A percentile compares a stretch with the other conserved stretches of the same genome.
Conservation (phyloP, 352 stramenopile species). For the Thraustochytrium sp. region DNA sequence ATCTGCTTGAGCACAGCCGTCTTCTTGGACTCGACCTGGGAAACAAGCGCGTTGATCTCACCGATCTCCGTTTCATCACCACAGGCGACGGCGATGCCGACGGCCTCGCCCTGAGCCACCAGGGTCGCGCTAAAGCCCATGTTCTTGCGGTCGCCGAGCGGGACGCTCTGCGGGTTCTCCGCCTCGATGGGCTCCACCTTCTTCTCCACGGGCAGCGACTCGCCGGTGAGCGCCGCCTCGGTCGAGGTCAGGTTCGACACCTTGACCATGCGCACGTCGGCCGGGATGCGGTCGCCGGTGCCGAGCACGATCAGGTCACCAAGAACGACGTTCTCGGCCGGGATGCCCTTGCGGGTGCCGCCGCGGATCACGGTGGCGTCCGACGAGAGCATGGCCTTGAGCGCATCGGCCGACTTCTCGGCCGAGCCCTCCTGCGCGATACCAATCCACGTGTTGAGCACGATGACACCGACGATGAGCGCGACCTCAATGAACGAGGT, state of each 20-base stretch:
- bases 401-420: conserved; percentile 67
- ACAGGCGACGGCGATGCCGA: conserved; percentile 73
- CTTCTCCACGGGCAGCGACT: conserved; percentile 86
- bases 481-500: conserved; percentile 71
- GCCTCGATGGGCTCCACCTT: conserved; percentile 38
- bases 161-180: conserved; percentile 52
- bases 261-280: conserved; percentile 59
- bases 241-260: conserved; percentile 68
- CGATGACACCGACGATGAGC: conserved; percentile 63
- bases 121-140: conserved; percentile 55
- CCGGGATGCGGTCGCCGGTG: conserved; percentile 77
- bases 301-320: conserved; percentile 82
- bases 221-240: conserved; percentile 84
- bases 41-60: conserved; percentile 68
- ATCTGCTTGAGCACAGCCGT: conserved; percentile 24
- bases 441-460: conserved; percentile 61
- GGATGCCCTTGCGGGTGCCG: conserved; percentile 72
- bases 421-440: conserved; percentile 73
- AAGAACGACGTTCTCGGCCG: conserved; percentile 71
- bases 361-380: conserved; percentile 77
- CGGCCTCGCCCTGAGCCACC: conserved; percentile 7
- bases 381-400: conserved; percentile 74
- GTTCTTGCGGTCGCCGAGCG: conserved; percentile 61
- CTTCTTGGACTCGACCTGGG: conserved; percentile 39
- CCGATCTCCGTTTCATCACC: conserved; percentile 70